Percentiles rank a stretch among this genome's conserved stretches.
These are phyloP conservation scores for Effrenium voratum DNA, from an alignment of 73 alveolate species.

Conservation along the genomic window DNA sequence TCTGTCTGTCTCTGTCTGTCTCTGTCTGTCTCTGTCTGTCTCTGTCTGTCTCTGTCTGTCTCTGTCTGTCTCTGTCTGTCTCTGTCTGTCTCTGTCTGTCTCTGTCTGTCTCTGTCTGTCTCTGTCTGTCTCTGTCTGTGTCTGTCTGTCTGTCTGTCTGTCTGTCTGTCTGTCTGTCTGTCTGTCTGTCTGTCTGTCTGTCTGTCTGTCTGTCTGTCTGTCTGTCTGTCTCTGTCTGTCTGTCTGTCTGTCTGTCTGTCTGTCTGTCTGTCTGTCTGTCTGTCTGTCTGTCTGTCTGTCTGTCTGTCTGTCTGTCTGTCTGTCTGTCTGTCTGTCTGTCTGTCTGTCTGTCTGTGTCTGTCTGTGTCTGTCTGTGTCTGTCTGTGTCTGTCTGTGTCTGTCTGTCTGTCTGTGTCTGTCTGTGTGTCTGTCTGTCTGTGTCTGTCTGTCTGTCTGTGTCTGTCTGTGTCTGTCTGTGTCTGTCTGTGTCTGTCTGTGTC, in stretches of 20 bases:
- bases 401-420: constrained; percentile 17
- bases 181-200: background rate
- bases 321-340: constrained; percentile 3
- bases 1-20: constrained; percentile 11
- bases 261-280: background rate
- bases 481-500: background rate
- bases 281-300: background rate
- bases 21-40: constrained; percentile 11
- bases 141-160: background rate
- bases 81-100: constrained; percentile 18
- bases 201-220: background rate
- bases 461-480: background rate
- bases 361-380: constrained; percentile 3
- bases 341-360: background rate
- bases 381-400: background rate
- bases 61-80: constrained; percentile 11
- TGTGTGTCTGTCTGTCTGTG: background rate
- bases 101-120: constrained; percentile 11
- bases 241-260: background rate
- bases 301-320: background rate
- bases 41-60: constrained; percentile 18
- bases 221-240: constrained; percentile 18
- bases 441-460: constrained; percentile 10
- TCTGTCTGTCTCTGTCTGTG: constrained; percentile 11
- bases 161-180: background rate